Percentiles rank a stretch among this genome's conserved stretches.
These are phyloP conservation scores for Mallotus japonicus DNA, from an alignment of 441 rosid species.

Conservation along the genomic window DNA sequence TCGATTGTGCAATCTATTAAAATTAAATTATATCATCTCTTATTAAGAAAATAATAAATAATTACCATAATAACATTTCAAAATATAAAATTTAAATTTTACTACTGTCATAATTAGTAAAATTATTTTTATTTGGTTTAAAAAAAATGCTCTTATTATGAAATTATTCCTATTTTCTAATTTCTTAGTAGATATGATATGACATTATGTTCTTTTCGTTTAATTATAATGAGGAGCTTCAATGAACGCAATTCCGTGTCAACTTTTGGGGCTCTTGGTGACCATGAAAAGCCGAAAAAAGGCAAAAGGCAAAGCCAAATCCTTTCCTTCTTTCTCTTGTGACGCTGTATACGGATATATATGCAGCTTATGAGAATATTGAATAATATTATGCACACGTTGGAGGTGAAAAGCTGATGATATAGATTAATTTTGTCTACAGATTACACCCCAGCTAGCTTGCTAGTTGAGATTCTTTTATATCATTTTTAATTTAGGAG, in stretches of 20 bases:
- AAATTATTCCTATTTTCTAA: too few relatives aligned
- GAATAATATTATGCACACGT: background rate
- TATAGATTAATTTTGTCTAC: background rate
- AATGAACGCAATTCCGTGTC: slow-evolving; percentile 26
- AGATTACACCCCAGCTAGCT: background rate
- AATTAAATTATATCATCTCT: too few relatives aligned
- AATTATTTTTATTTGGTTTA: too few relatives aligned
- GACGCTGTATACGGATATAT: background rate
- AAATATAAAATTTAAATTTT: too few relatives aligned
- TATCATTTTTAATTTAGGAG: background rate
- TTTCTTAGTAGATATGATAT: too few relatives aligned
- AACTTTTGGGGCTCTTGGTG: slow-evolving; percentile 29
- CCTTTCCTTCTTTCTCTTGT: background rate
- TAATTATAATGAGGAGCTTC: too few relatives aligned
- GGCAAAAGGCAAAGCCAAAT: slow-evolving; percentile 14
- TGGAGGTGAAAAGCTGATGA: background rate
- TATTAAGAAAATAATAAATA: too few relatives aligned
- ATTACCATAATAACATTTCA: too few relatives aligned
- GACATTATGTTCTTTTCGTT: too few relatives aligned
- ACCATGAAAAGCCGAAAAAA: slow-evolving; percentile 24
- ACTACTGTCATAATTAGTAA: too few relatives aligned
- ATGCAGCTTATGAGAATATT: slow-evolving; percentile 21
- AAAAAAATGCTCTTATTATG: too few relatives aligned
- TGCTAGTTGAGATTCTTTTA: background rate
- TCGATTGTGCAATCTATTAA: too few relatives aligned